Evolutionary conservation across 768 basidiomycete genomes (phyloP).

Genomic region (Leccinum variicolor): DNA sequence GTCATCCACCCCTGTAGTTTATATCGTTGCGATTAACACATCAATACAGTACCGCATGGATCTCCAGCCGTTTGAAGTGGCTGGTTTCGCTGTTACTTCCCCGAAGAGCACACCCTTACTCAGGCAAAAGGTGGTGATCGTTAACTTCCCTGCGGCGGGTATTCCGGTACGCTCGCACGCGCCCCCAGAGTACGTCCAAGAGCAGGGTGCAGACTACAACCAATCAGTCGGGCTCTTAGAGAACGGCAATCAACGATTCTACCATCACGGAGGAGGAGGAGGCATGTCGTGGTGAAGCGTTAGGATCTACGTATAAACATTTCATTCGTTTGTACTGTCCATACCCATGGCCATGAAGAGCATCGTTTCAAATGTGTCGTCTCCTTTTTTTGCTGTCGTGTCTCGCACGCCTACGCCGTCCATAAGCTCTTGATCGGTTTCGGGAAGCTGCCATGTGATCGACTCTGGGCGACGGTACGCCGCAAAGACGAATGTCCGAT

Average conservation of each 20-base stretch:
- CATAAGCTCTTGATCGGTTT: constrained; percentile 52
- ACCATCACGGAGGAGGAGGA: constrained; percentile 18
- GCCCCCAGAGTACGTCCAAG: constrained; percentile 49
- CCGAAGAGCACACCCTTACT: constrained; percentile 32
- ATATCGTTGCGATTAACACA: constrained; percentile 12
- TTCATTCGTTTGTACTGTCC: constrained; percentile 9
- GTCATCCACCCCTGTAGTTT: constrained; percentile 10
- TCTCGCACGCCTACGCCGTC: constrained; percentile 53
- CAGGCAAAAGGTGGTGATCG: constrained; percentile 39
- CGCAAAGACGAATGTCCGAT: constrained; percentile 57
- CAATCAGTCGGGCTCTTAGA: constrained; percentile 49
- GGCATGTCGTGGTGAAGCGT: not conserved
- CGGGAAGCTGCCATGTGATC: constrained; percentile 51
- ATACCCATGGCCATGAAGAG: constrained; percentile 39
- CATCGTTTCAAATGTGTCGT: constrained; percentile 72
- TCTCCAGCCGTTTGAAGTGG: constrained; percentile 39
- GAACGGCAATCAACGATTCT: constrained; percentile 55
- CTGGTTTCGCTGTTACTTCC: constrained; percentile 37
- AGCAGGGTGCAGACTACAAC: constrained; percentile 46
- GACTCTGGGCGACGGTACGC: constrained; percentile 59
- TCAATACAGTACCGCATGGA: constrained; percentile 39
- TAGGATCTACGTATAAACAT: not conserved
- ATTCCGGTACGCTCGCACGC: constrained; percentile 42
- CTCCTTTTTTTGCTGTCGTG: constrained; percentile 43
- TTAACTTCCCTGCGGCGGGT: constrained; percentile 38